A percentile compares a stretch with the other conserved stretches of the same genome.
These are phyloP conservation scores for Brassica hybrid DNA, from an alignment of 441 rosid genomes.

Conservation along the genomic window DNA sequence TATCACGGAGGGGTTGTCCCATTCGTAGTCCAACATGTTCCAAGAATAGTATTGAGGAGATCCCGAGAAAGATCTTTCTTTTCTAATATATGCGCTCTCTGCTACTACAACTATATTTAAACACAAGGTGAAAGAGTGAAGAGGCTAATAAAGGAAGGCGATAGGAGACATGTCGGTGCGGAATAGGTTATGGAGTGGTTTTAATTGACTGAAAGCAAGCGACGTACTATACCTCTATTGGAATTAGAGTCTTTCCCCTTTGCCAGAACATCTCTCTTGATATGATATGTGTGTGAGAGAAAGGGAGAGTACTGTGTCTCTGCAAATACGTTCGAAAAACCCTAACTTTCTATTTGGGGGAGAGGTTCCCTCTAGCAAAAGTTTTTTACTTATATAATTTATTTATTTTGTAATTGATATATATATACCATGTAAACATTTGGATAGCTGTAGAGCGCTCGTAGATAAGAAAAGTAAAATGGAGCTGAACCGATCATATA, in stretches of 20 bases:
- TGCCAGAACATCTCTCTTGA: slow-evolving; percentile 1
- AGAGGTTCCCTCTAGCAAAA: background rate
- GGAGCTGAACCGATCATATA: background rate
- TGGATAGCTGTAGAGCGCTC: background rate
- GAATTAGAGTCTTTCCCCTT: slow-evolving; percentile 41
- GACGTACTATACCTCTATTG: slow-evolving; percentile 41
- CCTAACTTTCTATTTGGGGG: slow-evolving; percentile 51
- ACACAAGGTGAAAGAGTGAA: slow-evolving; percentile 16
- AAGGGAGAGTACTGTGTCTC: background rate
- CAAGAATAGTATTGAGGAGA: slow-evolving; percentile 25
- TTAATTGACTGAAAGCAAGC: slow-evolving; percentile 36
- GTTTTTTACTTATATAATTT: background rate
- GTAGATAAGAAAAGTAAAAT: background rate
- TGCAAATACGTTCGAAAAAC: slow-evolving; percentile 38
- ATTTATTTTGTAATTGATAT: background rate
- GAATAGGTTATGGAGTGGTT: slow-evolving; percentile 44
- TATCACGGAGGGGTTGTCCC: slow-evolving; percentile 73
- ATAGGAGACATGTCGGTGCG: slow-evolving; percentile 62
- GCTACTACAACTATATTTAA: background rate
- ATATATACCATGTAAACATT: background rate
- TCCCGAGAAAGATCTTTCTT: slow-evolving; percentile 35
- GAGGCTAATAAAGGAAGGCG: slow-evolving; percentile 27
- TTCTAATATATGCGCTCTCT: background rate
- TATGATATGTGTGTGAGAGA: background rate
- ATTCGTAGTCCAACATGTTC: slow-evolving; percentile 87